phyloP scores from a whole-genome alignment of 2,329 filamentous ascomycete species.

The Apiospora sp. region DNA sequence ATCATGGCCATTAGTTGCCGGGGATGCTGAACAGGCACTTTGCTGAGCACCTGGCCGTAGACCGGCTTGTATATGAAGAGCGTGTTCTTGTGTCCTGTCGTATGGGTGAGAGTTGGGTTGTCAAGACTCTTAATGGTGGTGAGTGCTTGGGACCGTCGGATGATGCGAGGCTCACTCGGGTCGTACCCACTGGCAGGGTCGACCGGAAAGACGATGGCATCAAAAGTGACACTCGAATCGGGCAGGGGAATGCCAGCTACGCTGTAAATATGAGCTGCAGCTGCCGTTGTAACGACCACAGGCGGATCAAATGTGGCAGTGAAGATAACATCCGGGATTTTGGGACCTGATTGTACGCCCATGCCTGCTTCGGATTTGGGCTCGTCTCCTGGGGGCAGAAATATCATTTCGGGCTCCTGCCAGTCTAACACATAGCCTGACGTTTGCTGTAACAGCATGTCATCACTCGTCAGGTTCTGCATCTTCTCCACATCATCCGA shows the following conservation, averaged over 20 bases:
- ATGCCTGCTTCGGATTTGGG: conserved; percentile 55
- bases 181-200: conserved; percentile 58
- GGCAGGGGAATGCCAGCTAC: conserved; percentile 58
- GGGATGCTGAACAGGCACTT: conserved; percentile 80
- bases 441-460: conserved; percentile 43
- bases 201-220: conserved; percentile 65
- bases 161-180: conserved; percentile 64
- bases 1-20: conserved; percentile 77
- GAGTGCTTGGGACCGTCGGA: conserved; percentile 58
- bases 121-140: conserved; percentile 46
- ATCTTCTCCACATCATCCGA: conserved; percentile 70
- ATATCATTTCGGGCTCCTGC: conserved; percentile 74
- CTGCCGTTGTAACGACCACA: conserved; percentile 70
- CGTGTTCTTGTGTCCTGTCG: conserved; percentile 60
- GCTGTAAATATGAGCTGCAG: conserved; percentile 69
- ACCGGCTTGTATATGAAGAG: conserved; percentile 77
- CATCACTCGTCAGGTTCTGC: conserved; percentile 51
- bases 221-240: conserved; percentile 58
- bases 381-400: conserved; percentile 57
- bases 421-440: conserved; percentile 66
- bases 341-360: conserved; percentile 48
- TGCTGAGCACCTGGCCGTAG: conserved; percentile 71
- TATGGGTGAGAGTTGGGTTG: background rate
- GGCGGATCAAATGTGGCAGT: conserved; percentile 78
- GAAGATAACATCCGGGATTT: conserved; percentile 77